phyloP scores from a whole-genome alignment of 192 early-diverging fungal species.

The Coemansia sp. region DNA sequence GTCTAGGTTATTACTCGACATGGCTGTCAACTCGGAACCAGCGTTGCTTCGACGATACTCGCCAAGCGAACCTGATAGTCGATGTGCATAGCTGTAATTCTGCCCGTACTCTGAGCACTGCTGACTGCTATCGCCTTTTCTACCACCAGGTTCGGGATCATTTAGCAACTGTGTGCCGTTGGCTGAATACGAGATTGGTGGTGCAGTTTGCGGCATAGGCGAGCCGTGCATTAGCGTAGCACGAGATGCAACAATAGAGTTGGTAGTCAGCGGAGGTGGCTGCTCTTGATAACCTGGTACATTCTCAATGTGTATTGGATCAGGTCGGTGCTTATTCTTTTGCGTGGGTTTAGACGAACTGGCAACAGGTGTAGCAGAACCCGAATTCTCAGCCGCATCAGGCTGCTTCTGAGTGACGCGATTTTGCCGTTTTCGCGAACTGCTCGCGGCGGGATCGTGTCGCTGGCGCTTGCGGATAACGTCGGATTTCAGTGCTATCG shows the following conservation, averaged over 20 bases:
- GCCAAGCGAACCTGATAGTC: neutral
- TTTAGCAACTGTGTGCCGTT: conserved; percentile 53
- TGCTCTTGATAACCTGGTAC: neutral
- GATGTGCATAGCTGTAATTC: conserved; percentile 9
- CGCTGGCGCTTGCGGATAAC: conserved; percentile 97
- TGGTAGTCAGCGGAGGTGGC: neutral
- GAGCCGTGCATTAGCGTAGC: neutral
- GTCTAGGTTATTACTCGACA: conserved; percentile 15
- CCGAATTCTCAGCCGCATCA: conserved; percentile 3
- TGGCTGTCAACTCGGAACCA: conserved; percentile 1
- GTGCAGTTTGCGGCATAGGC: conserved; percentile 29
- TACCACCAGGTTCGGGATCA: conserved; percentile 17
- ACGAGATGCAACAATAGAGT: neutral
- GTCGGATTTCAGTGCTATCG: conserved; percentile 86
- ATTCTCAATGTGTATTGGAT: neutral
- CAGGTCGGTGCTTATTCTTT: conserved; percentile 9
- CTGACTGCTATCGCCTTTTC: conserved; percentile 1
- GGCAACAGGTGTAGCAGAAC: conserved; percentile 8
- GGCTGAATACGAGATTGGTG: conserved; percentile 49
- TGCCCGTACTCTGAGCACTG: neutral
- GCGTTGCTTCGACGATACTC: conserved; percentile 11
- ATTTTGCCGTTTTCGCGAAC: conserved; percentile 34
- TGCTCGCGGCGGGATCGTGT: conserved; percentile 25
- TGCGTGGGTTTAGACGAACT: conserved; percentile 2
- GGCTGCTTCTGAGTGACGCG: conserved; percentile 18